Evolutionary conservation across 1,284 basidiomycete species (phyloP).

Genomic region (Ceraceosorus guamensis): DNA sequence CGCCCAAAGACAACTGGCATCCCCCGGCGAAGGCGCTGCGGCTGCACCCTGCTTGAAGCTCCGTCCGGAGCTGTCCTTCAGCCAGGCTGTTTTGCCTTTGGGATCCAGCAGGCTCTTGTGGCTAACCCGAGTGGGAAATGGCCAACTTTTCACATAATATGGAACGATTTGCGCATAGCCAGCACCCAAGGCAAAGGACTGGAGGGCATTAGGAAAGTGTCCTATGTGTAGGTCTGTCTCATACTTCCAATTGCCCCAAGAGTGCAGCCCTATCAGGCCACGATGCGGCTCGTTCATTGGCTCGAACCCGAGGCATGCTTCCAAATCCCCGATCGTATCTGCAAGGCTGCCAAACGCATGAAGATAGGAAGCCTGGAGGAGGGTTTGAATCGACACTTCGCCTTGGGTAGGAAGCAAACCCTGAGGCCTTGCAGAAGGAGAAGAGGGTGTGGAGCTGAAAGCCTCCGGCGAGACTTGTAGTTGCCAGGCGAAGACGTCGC

Average conservation of each 20-base stretch:
- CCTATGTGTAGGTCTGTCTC: conserved; percentile 79
- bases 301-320: conserved; percentile 82
- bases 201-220: conserved; percentile 54
- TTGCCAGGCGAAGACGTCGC: conserved; percentile 69
- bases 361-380: conserved; percentile 74
- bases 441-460: neutral
- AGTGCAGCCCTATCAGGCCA: conserved; percentile 76
- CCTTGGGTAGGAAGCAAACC: conserved; percentile 2
- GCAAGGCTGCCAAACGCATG: conserved; percentile 68
- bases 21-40: no score
- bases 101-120: conserved; percentile 33
- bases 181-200: conserved; percentile 35
- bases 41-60: no score
- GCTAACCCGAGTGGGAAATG: conserved; percentile 37
- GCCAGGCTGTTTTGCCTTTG: conserved; percentile 27
- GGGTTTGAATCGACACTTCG: conserved; percentile 60
- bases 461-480: conserved; percentile 11
- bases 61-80: conserved; percentile 11
- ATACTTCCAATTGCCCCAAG: conserved; percentile 61
- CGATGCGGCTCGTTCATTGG: conserved; percentile 89
- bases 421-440: no score
- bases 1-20: conserved; percentile 66
- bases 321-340: conserved; percentile 63
- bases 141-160: conserved; percentile 51
- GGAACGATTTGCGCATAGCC: conserved; percentile 52